Evolutionary conservation across 2,329 filamentous ascomycete species (phyloP).

Genomic region (Aspergillus fructus): DNA sequence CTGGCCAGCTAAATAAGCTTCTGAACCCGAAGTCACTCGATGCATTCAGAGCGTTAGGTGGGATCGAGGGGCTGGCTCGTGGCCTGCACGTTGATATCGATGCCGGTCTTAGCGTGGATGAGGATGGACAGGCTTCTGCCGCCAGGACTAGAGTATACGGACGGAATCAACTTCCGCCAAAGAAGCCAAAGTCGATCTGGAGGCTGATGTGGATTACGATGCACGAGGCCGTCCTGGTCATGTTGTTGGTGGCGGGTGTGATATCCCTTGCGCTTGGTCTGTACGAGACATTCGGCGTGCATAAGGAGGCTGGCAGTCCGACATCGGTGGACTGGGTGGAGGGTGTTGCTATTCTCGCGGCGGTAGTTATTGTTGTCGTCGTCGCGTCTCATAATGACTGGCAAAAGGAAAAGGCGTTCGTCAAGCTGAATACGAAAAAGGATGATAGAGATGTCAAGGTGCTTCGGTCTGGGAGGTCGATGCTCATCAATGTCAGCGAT

Average conservation of each 20-base stretch:
- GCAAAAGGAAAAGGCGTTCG: conserved; percentile 79
- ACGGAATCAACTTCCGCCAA: conserved; percentile 30
- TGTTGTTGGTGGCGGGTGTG: conserved; percentile 53
- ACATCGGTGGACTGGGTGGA: conserved; percentile 74
- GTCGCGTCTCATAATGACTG: conserved; percentile 77
- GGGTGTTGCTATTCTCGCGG: conserved; percentile 74
- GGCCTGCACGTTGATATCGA: conserved; percentile 66
- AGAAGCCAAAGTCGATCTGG: conserved; percentile 44
- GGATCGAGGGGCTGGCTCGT: conserved; percentile 69
- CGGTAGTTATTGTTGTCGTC: conserved; percentile 73
- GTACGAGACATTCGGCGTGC: conserved; percentile 57
- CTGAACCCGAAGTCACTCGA: conserved; percentile 75
- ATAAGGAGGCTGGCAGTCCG: conserved; percentile 53
- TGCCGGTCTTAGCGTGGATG: conserved; percentile 69
- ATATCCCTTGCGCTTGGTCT: conserved; percentile 73
- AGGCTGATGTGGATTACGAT: too few relatives aligned
- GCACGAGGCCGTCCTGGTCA: too few relatives aligned
- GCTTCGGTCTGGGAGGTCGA: conserved; percentile 69
- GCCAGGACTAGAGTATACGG: conserved; percentile 49
- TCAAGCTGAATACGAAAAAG: conserved; percentile 77
- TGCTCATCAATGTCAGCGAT: conserved; percentile 69
- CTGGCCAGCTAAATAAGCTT: conserved; percentile 72
- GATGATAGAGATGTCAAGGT: conserved; percentile 73
- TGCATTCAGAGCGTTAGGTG: conserved; percentile 74
- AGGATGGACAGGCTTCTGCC: conserved; percentile 54